Conservation (phyloP, 2,329 filamentous ascomycete species). For the Pseudocercospora pini-densiflorae region DNA sequence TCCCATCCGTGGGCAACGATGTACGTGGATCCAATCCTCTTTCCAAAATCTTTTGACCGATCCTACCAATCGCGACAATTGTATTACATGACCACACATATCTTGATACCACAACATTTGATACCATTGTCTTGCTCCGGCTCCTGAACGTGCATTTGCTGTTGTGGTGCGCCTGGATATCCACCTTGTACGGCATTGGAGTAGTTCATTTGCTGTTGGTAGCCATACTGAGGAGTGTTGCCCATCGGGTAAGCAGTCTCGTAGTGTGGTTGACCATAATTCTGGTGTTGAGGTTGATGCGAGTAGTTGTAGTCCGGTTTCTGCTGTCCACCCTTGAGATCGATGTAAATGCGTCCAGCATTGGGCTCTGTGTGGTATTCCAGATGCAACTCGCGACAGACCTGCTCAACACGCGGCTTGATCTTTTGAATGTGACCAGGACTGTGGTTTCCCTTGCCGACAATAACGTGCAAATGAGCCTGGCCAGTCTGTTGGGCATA, state of each 20-base stretch:
- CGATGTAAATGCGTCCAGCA: constrained; percentile 84
- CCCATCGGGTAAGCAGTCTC: constrained; percentile 46
- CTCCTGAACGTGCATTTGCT: constrained; percentile 44
- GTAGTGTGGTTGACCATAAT: constrained; percentile 48
- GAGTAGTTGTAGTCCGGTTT: constrained; percentile 43
- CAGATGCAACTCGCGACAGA: constrained; percentile 81
- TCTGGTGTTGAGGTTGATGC: constrained; percentile 42
- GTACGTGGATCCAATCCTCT: not conserved
- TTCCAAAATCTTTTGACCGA: not conserved
- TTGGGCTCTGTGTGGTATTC: constrained; percentile 87
- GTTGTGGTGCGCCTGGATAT: constrained; percentile 48
- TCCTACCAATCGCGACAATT: not conserved
- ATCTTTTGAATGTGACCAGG: constrained; percentile 84
- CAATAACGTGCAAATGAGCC: constrained; percentile 88
- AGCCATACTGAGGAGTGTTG: constrained; percentile 42
- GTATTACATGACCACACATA: constrained; percentile 41
- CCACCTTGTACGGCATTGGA: constrained; percentile 39
- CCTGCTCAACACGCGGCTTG: constrained; percentile 88
- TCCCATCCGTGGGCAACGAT: not conserved
- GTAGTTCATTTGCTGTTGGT: constrained; percentile 50
- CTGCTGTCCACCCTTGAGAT: constrained; percentile 69
- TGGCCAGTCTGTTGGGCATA: constrained; percentile 75
- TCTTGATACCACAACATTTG: constrained; percentile 41
- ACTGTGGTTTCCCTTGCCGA: constrained; percentile 93
- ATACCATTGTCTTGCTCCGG: constrained; percentile 34